Base-by-base conservation (phyloP, 2,329 filamentous ascomycete genomes). In the Spiromastix sp. region DNA sequence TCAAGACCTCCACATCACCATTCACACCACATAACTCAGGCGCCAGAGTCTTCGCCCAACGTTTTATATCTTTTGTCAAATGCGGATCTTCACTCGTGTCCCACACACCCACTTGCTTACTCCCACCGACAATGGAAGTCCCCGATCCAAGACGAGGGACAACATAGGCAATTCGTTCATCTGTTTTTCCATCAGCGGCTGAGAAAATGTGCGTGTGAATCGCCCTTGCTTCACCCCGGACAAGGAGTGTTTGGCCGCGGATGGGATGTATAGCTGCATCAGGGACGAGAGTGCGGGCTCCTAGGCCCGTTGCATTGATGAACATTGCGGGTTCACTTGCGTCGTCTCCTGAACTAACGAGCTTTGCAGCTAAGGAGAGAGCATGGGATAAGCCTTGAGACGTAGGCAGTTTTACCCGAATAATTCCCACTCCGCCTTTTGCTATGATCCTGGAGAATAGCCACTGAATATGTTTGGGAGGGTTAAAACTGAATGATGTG, bases 211-310 rank as follows among this genome's bases (percentile, higher is more conserved):
- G 44, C 2, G 44, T 47, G 15, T 51, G 43, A n/a, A 50, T 53
- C 16, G 41, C 39, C 4, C 44, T 35, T 5, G 63, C 60, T 42
- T 62, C 55, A 9, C 65, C 62, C 33, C 54, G 57, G 2, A 68
- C 64, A 2, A 67, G 46, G 1, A 68, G 51, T 0, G 64, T 68
- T 40, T 68, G 65, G 4, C 66, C 66, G 9, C 61, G 48, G 26
- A 67, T 56, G 0, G 66, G 64, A 39, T 55, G 59, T 34, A 68
- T 46, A 1, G 36, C 42, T 0, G 44, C 37, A 38, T 62, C 57
- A 0, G 45, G 44, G 8, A 60, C 56, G 7, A 70, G 49, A 16
- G 45, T 43, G 20, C 39, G 38, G 2, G 66, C 63, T 4, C 50
- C 52, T 3, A 70, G 46, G 5, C 66, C 66, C 1, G 58, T 60